These are phyloP conservation scores for Penicillium aurantiogriseum DNA, from an alignment of 2,329 filamentous ascomycete species.

Conservation along the genomic window DNA sequence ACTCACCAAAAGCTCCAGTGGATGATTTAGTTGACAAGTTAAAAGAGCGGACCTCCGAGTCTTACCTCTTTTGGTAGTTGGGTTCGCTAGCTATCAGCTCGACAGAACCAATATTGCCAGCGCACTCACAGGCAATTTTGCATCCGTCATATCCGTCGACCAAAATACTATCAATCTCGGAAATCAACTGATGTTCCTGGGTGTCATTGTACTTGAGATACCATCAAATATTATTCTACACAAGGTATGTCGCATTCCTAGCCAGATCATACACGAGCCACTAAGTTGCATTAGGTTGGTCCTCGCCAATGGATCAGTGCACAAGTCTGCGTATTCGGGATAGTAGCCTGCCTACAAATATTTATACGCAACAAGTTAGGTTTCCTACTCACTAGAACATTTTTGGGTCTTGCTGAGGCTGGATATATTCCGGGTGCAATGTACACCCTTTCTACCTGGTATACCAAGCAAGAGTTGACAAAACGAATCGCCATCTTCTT, in stretches of 20 bases:
- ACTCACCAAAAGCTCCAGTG: too few relatives aligned
- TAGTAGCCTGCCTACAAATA: conserved; percentile 48
- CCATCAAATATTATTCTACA: conserved; percentile 49
- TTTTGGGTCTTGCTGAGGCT: conserved; percentile 51
- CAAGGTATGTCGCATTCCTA: conserved; percentile 7
- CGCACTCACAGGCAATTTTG: conserved; percentile 51
- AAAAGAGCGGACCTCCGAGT: conserved; percentile 49
- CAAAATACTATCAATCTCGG: conserved; percentile 54
- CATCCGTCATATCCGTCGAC: conserved; percentile 42
- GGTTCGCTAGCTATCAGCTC: conserved; percentile 53
- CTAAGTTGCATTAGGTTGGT: conserved; percentile 34
- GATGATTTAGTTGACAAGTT: neutral
- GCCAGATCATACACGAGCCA: conserved; percentile 16
- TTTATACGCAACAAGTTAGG: conserved; percentile 45
- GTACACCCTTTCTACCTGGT: conserved; percentile 55
- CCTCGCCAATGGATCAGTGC: conserved; percentile 51
- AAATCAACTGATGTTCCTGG: conserved; percentile 55
- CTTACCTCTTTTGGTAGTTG: conserved; percentile 51
- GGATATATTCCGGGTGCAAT: conserved; percentile 55
- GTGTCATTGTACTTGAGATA: conserved; percentile 52
- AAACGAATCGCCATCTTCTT: conserved; percentile 53
- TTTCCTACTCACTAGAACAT: conserved; percentile 46
- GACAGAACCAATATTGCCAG: conserved; percentile 56
- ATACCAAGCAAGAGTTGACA: conserved; percentile 47
- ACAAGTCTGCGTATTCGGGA: conserved; percentile 51